Conservation (phyloP, 108 stramenopile genomes). For the Nannochloropsis oceanica region DNA sequence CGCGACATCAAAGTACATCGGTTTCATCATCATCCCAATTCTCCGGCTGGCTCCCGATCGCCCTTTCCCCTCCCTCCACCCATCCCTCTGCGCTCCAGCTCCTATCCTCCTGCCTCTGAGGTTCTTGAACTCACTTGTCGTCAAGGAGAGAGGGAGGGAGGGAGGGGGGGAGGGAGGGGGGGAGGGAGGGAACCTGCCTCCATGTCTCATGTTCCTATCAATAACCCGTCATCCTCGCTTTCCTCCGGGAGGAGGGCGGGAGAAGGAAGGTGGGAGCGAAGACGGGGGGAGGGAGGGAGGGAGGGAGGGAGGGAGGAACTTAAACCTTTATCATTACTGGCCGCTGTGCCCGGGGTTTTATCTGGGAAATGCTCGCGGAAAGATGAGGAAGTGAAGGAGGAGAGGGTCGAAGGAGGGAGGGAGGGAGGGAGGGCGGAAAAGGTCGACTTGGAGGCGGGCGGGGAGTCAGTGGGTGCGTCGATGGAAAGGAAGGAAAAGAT, state of each 20-base stretch:
- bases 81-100: neutral
- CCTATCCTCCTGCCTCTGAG: neutral
- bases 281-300: no score
- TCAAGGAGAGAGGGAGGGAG: neutral
- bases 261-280: neutral
- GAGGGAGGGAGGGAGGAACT: no score
- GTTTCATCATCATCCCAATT: neutral
- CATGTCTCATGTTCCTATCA: neutral
- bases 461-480: no score
- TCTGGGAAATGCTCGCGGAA: no score
- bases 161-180: neutral
- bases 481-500: no score
- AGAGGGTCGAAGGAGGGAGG: no score
- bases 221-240: neutral
- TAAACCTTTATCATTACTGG: no score
- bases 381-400: no score
- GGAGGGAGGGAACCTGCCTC: neutral
- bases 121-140: neutral
- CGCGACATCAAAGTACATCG: neutral
- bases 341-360: no score
- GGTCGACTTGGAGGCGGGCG: no score
- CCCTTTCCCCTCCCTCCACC: neutral
- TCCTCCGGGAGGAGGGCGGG: neutral
- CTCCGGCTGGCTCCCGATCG: neutral
- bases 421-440: no score